Base-by-base conservation (phyloP, 2,329 filamentous ascomycete species). In the Beauveria bassiana region DNA sequence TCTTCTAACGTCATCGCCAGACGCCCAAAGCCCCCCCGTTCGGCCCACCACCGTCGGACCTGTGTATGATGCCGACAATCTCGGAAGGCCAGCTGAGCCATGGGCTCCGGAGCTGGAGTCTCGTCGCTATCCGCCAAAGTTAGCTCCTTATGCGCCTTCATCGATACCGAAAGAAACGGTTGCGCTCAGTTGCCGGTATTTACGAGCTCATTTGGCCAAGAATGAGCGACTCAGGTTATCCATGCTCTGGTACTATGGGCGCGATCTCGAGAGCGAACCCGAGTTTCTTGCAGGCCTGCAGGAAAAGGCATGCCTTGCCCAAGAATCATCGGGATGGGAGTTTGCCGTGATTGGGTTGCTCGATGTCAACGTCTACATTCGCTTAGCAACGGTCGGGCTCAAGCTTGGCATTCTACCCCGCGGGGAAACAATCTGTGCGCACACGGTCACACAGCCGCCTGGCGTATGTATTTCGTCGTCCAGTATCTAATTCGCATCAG, bases 181-280 rank as follows among this genome's bases (percentile, higher is more conserved):
- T 26, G 18, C 9, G 12, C 54, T 24, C 54, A 6, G 8, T 6
- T 31, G 18, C 7, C 62, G 59, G 38, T 72, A 72, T 57, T 59
- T 68, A 8, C 68, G 69, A 1, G 56, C 66, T 14, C 61, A 47
- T 7, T 46, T 73, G 20, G 65, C 70, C 38, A 65, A 64, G 56
- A 68, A 73, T 31, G 71, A 73, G 59, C 63, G 71, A 6, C 62
- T 73, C 7, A 61, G 71, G 42, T 45, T 72, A 42, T 71, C 71
- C 0, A 73, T 73, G 71, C 66, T 78, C 0, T 80, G 74, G 71
- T 80, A 80, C 61, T 78, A 79, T 40, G 77, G 76, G 1, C 69
- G 70, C 31, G 72, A 72, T 4, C 68, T 77, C 9, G 65, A 74
- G 12, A 66, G 75, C 8, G 75, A 80, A 58, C 64, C 64, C 7